Evolutionary conservation across 768 basidiomycete species (phyloP).

Genomic region (Phanerochaete carnosa): DNA sequence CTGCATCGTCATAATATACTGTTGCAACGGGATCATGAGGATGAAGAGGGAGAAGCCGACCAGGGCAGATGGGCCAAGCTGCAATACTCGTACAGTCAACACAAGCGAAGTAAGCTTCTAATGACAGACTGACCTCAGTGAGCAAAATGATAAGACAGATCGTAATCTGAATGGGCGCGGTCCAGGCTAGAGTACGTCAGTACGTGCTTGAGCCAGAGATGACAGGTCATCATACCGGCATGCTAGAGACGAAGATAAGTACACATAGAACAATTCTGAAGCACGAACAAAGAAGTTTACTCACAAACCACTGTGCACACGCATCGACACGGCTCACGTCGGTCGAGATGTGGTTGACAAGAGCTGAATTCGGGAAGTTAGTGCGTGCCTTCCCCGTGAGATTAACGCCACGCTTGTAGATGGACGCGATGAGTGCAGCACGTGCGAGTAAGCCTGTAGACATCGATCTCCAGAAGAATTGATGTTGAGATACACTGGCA

Average conservation of each 20-base stretch:
- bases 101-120: not conserved
- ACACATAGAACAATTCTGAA: not conserved
- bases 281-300: constrained; percentile 31
- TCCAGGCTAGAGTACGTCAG: constrained; percentile 44
- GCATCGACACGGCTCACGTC: constrained; percentile 64
- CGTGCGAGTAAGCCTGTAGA: constrained; percentile 61
- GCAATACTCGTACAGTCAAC: constrained; percentile 1
- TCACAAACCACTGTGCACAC: constrained; percentile 71
- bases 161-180: constrained; percentile 62
- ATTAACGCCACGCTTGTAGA: constrained; percentile 67
- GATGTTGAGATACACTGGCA: constrained; percentile 59
- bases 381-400: constrained; percentile 66
- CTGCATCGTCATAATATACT: constrained; percentile 58
- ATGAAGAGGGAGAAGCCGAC: constrained; percentile 69
- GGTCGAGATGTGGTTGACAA: constrained; percentile 61
- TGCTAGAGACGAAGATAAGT: constrained; percentile 28
- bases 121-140: constrained; percentile 40
- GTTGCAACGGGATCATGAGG: constrained; percentile 59
- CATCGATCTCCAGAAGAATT: constrained; percentile 76
- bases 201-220: not conserved
- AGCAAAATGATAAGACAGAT: constrained; percentile 60
- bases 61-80: constrained; percentile 69
- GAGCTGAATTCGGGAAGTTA: constrained; percentile 54
- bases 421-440: constrained; percentile 61
- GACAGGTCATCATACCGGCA: constrained; percentile 24